These are phyloP conservation scores for Tuctoria greenei DNA, from an alignment of 176 grass and related monocot genomes.

Conservation along the genomic window DNA sequence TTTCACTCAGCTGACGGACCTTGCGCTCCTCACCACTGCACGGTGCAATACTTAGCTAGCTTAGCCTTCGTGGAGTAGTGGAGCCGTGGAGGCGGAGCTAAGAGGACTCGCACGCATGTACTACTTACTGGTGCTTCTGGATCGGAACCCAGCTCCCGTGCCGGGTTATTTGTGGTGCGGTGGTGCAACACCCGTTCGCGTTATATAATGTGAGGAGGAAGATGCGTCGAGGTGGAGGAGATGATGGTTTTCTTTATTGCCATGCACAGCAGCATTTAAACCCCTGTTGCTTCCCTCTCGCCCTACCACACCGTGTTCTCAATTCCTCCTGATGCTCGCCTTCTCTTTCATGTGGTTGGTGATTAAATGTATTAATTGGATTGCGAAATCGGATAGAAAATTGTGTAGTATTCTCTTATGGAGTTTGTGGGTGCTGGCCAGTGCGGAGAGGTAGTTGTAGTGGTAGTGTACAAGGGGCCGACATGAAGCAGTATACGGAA, in stretches of 20 bases:
- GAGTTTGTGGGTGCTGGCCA: constrained; percentile 4
- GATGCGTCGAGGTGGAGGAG: constrained; percentile 36
- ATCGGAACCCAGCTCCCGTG: constrained; percentile 10
- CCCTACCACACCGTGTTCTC: constrained; percentile 12
- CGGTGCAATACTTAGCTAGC: background rate
- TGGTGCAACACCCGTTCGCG: constrained; percentile 40
- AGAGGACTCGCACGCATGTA: background rate
- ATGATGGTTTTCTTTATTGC: constrained; percentile 74
- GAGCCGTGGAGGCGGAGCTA: background rate
- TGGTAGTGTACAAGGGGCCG: background rate
- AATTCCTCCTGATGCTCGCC: background rate
- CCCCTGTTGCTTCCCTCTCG: constrained; percentile 32
- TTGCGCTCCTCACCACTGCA: background rate
- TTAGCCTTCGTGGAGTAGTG: background rate
- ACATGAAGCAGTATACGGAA: background rate
- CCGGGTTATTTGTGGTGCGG: constrained; percentile 54
- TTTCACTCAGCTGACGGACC: background rate
- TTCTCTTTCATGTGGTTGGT: constrained; percentile 45
- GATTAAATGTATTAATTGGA: constrained; percentile 52
- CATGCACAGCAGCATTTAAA: constrained; percentile 57
- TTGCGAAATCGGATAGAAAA: constrained; percentile 36
- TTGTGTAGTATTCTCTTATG: background rate
- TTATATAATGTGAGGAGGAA: constrained; percentile 63
- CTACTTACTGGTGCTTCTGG: background rate
- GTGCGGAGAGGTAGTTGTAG: background rate